Base-by-base conservation (phyloP, 371 early-diverging fungal species). In the Mortierella sp. region DNA sequence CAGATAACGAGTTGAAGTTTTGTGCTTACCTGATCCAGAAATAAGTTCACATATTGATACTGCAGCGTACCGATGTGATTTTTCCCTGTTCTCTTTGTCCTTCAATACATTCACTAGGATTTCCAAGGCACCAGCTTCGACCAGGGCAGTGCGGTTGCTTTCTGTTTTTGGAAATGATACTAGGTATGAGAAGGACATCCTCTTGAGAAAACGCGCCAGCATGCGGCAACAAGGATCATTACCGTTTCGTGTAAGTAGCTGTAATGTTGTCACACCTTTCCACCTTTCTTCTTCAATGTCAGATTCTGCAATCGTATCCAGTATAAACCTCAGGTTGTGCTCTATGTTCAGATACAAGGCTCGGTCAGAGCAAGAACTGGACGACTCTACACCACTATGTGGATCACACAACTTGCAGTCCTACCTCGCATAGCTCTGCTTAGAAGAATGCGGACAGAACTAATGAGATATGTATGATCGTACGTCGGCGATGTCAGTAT, bases 41-140 rank as follows among this genome's bases (percentile, higher is more conserved):
- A 91, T 86, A n/a, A 94, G 58, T 50, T 90, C 88, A 52, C 88
- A 92, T 21, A 94, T 79, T 15, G 90, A 85, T 3, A 90, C 89
- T 7, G 92, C 87, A 1, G 89, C 91, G 70, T 90, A 87, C 8
- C 92, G 81, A 19, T 88, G 84, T 0, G 87, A 86, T 6, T 83
- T 81, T 56, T 89, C 90, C 11, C 81, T 81, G 70, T 88, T 87
- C 2, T 75, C 81, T 5, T 83, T 70, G 6, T 84, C 82, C 54
- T 81, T 82, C n/a, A 94, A 60, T 2, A 88, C 82, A 37, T 86
- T 80, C 6, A 87, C 89, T 6, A 94, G 71, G 7, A 91, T 85
- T 42, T 83, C 75, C 30, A 92, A 63, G 6, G 87, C 87, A 12
- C 91, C 90, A 37, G 83, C 83, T 9, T 82, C 81, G 24, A 90